Evolutionary conservation across 2,329 filamentous ascomycete species (phyloP), one percentile per base, ranked within the genome.

Genomic region (Eurotiales sp.): DNA sequence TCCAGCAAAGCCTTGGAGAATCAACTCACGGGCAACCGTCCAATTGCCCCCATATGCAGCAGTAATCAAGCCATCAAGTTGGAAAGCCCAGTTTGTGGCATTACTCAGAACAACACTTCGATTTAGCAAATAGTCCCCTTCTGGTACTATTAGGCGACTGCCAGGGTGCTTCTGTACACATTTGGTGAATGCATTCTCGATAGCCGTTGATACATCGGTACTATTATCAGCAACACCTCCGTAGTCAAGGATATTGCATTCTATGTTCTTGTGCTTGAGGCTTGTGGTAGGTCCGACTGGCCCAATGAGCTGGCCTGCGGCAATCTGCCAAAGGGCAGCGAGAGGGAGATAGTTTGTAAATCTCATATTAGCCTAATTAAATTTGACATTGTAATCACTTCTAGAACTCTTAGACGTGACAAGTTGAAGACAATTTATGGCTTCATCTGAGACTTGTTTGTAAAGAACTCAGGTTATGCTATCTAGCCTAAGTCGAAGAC

Each of bases 181-280:
- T 1, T 57, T 32, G 3, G 42, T 52, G 46, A 69, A 69, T 7
- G 67, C 55, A 8, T 48, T 36, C 8, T 59, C 55, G 2, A 70
- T 59, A 1, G 67, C 61, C 19, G 58, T 53, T 1, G 61, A 63
- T 41, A 68, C 52, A 48, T 69, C 63, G 0, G 66, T 68, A n/a
- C 46, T 50, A 36, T 66, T 68, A 45, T 67, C 62, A 4, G 62
- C 58, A 6, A 59, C 54, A 6, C 56, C 61, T 11, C 64, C 61
- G 50, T 67, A 65, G 49, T 68, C 49, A 8, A 68, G 57, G n/a
- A 69, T 58, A 45, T 61, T 70, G 55, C 67, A 70, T 37, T 61
- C 56, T 7, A 46, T 56, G 0, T 44, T 58, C 44, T 69, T 69
- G 3, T 58, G 3, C 2, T 56, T 54, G 7, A 68, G 57, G 5